Percentiles rank a stretch among this genome's conserved stretches.
Conservation (phyloP, 306 rosid genomes). For the Ziziphus jujuba region DNA sequence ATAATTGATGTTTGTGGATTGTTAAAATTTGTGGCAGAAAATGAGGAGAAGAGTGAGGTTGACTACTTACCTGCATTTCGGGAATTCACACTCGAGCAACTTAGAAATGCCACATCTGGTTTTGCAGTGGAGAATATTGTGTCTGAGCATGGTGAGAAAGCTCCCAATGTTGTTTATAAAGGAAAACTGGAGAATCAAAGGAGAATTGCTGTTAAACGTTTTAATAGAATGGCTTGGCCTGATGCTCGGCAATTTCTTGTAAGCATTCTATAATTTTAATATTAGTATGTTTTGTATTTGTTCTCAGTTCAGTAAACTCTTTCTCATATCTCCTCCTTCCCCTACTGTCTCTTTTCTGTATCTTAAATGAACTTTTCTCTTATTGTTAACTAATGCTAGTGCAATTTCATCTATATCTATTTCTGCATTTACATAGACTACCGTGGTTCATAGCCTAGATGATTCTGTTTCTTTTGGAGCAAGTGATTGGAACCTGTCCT, state of each 20-base stretch:
- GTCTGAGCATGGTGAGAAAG: slow-evolving; percentile 87
- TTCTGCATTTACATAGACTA: background rate
- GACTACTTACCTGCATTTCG: slow-evolving; percentile 52
- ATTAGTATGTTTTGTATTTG: background rate
- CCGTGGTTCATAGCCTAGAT: no score
- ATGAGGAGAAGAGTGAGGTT: slow-evolving; percentile 53
- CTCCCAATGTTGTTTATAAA: slow-evolving; percentile 83
- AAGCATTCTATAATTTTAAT: background rate
- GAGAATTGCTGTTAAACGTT: slow-evolving; percentile 76
- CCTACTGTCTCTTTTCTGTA: background rate
- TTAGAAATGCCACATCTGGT: slow-evolving; percentile 81
- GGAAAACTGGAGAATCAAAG: slow-evolving; percentile 81
- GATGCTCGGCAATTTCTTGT: slow-evolving; percentile 80
- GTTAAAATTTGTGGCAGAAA: slow-evolving; percentile 44
- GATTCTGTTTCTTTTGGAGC: no score
- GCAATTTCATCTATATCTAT: background rate
- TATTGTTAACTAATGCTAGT: background rate
- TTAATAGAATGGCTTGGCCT: slow-evolving; percentile 85
- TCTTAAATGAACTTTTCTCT: background rate
- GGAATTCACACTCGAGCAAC: slow-evolving; percentile 71
- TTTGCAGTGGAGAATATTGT: slow-evolving; percentile 84
- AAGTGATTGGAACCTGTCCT: no score
- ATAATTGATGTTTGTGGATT: slow-evolving; percentile 14
- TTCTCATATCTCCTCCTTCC: background rate
- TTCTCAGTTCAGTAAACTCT: background rate